Evolutionary conservation across 2,329 filamentous ascomycete species (phyloP).

Genomic region (Pyrenophora seminiperda): DNA sequence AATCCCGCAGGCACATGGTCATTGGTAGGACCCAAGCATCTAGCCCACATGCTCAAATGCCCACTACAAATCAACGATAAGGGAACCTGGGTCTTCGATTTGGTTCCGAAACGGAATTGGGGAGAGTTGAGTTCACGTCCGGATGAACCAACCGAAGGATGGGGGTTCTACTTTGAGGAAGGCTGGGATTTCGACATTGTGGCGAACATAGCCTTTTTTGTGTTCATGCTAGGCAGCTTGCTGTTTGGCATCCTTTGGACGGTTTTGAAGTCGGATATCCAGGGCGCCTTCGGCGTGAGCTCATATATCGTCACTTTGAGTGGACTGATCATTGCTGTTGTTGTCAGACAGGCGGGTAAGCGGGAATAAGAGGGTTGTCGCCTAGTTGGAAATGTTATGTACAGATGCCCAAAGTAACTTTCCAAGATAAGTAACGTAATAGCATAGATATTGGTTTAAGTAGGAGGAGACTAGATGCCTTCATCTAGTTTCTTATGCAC

Average conservation of each 20-base stretch:
- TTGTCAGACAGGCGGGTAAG: neutral
- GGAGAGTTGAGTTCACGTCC: fast-evolving
- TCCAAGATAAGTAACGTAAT: slow-evolving; percentile 4
- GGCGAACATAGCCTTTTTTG: neutral
- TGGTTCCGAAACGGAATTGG: neutral
- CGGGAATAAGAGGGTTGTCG: neutral
- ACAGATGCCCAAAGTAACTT: neutral
- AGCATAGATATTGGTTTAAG: no score
- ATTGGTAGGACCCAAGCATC: neutral
- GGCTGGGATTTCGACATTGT: neutral
- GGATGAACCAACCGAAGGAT: neutral
- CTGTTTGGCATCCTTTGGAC: neutral
- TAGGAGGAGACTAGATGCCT: no score
- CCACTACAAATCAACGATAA: neutral
- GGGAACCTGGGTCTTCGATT: neutral
- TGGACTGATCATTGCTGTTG: neutral
- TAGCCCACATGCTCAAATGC: neutral
- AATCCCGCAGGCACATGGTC: neutral
- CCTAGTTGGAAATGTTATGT: neutral
- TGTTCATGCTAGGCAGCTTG: neutral
- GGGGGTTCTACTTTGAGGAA: neutral
- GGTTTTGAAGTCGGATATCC: neutral
- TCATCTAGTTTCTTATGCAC: no score
- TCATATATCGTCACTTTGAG: neutral
- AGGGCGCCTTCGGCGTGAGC: neutral